A percentile compares a stretch with the other conserved stretches of the same genome.
Evolutionary conservation across 805 yeast species (phyloP).

Genomic region (Pichia scutulata): DNA sequence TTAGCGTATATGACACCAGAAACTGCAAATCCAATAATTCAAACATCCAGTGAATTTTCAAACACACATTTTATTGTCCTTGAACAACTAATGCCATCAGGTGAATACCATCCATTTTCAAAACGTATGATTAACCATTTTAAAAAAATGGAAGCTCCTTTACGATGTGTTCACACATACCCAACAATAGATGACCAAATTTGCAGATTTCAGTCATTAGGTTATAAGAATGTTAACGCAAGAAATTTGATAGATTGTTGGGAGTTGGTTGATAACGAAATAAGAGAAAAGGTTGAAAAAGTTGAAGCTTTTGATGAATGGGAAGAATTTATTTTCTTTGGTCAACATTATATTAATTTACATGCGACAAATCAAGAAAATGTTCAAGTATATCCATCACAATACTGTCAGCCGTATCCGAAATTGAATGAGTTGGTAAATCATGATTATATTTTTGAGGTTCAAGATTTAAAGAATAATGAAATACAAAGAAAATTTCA

Average conservation of each 20-base stretch:
- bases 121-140: conserved; percentile 71
- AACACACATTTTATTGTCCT: conserved; percentile 55
- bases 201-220: conserved; percentile 39
- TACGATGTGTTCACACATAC: conserved; percentile 55
- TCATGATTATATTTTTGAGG: neutral
- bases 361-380: conserved; percentile 46
- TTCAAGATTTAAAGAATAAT: neutral
- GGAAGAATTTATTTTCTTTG: conserved; percentile 70
- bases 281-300: conserved; percentile 34
- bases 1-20: conserved; percentile 69
- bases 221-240: conserved; percentile 43
- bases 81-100: conserved; percentile 68
- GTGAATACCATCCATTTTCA: conserved; percentile 57
- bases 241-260: conserved; percentile 53
- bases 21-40: conserved; percentile 55
- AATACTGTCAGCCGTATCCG: conserved; percentile 3
- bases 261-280: conserved; percentile 36
- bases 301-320: conserved; percentile 76
- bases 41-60: conserved; percentile 35
- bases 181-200: conserved; percentile 44
- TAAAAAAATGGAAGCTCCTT: conserved; percentile 54
- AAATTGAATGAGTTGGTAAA: neutral
- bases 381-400: conserved; percentile 11
- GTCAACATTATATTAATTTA: conserved; percentile 65
- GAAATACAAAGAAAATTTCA: conserved; percentile 34